phyloP scores from a whole-genome alignment of 306 rosid species.

The Gillenia trifoliata region DNA sequence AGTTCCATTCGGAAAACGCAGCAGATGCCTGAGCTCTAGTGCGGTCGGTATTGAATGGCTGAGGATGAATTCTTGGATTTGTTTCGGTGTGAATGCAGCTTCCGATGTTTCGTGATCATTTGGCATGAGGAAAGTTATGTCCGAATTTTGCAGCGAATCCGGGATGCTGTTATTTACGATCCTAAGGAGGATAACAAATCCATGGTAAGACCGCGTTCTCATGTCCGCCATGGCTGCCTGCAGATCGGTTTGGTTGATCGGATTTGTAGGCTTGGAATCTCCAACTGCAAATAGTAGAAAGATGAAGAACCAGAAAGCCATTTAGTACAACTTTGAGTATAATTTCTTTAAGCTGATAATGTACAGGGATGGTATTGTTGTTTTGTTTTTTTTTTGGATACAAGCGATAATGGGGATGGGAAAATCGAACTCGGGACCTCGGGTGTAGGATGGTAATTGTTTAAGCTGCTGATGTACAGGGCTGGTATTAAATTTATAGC shows the following conservation, averaged over 20 bases:
- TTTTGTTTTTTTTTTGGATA: no score
- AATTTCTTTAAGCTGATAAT: background rate
- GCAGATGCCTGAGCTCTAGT: constrained; percentile 35
- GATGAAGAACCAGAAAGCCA: constrained; percentile 46
- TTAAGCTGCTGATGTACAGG: background rate
- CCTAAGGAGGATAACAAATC: constrained; percentile 58
- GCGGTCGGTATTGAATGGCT: constrained; percentile 52
- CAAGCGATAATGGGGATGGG: no score
- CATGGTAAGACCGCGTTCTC: constrained; percentile 46
- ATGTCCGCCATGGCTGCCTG: constrained; percentile 48
- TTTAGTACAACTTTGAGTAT: background rate
- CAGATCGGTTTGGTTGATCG: constrained; percentile 44
- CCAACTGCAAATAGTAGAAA: constrained; percentile 30
- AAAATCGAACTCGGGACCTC: no score
- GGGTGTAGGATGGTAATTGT: no score
- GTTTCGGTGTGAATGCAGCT: constrained; percentile 24
- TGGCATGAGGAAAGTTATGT: constrained; percentile 56
- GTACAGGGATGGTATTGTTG: background rate
- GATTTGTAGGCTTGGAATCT: constrained; percentile 26
- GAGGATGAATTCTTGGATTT: constrained; percentile 37
- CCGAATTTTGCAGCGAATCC: constrained; percentile 25
- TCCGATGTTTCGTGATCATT: constrained; percentile 43
- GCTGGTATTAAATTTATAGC: constrained; percentile 6
- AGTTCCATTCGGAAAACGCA: constrained; percentile 49
- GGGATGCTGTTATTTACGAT: constrained; percentile 36